Evolutionary conservation across 306 rosid species (phyloP).

Genomic region (Ziziphus jujuba): DNA sequence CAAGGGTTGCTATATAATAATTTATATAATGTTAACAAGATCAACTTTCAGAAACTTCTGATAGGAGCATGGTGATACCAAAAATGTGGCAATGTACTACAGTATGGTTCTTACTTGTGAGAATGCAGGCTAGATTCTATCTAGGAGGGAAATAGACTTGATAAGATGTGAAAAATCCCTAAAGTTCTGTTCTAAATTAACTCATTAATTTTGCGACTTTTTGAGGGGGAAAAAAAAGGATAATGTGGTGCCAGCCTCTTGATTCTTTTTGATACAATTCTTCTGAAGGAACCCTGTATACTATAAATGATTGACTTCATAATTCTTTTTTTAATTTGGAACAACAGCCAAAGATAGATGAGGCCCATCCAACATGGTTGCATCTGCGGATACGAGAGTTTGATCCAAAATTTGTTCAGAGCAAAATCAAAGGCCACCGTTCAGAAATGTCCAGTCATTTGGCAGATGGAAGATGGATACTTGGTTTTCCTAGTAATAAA

Average conservation of each 20-base stretch:
- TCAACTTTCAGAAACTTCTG: too few relatives aligned
- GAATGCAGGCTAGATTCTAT: too few relatives aligned
- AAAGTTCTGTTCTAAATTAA: too few relatives aligned
- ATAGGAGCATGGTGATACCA: too few relatives aligned
- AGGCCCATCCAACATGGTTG: constrained; percentile 76
- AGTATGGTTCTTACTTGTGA: too few relatives aligned
- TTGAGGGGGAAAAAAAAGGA: background rate
- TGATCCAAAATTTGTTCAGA: constrained; percentile 45
- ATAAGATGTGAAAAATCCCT: too few relatives aligned
- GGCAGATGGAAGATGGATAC: constrained; percentile 82
- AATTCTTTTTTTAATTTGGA: constrained; percentile 16
- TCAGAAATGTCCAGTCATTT: constrained; percentile 32
- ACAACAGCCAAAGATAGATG: constrained; percentile 64
- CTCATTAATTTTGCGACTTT: too few relatives aligned
- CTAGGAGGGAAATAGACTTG: too few relatives aligned
- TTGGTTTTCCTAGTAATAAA: constrained; percentile 60
- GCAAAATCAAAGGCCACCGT: constrained; percentile 38
- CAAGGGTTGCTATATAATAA: too few relatives aligned
- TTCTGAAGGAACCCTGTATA: background rate
- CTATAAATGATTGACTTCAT: background rate
- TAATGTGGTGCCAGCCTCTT: constrained; percentile 5
- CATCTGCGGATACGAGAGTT: constrained; percentile 69
- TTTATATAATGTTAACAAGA: too few relatives aligned
- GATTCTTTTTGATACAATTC: background rate
- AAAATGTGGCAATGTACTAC: too few relatives aligned